Base-by-base conservation (phyloP, 1,139 yeast genomes). In the Debaryomycetaceae sp. region DNA sequence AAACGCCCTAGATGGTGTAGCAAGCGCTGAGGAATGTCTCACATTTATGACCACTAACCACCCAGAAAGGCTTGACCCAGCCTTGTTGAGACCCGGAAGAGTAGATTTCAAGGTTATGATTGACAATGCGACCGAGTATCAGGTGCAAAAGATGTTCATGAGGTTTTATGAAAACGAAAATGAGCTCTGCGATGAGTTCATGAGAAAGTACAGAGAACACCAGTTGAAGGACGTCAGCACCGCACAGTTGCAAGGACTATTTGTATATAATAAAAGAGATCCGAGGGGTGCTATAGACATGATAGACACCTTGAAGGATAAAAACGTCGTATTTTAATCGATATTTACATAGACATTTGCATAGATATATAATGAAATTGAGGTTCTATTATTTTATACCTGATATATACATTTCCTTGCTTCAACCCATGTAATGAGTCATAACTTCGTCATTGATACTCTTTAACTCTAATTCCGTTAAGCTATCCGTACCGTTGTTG, bases 41-140 rank as follows among this genome's bases (percentile, higher is more conserved):
- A 93, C 97, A 0, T 93, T 93, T 65, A 93, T 93, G 99, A 93
- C 99, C 13, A 91, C 99, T 22, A 93, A 93, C 64, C 99, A 93
- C 59, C 97, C 97, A 0, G 98, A 93, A 54, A 81, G 81, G 50
- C 72, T 93, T 38, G 99, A 93, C 58, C 90, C 89, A 4, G 95
- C 95, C 0, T 68, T 87, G 45, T 69, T 87, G 51, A 77, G 99
- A 53, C 99, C 99, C 0, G 99, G 99, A 4, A 77, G 99, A 63
- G 87, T 93, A 27, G 99, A 93, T 61, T 84, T 76, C 64, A 89
- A 89, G 65, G 85, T 83, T 17, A 70, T 85, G 56, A 80, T 93
- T 37, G 95, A 87, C 52, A 88, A 93, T 65, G 98, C 98, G 9
- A 77, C 95, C 0, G 81, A 80, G 40, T 76, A 78, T 61, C 99